Percentiles rank a stretch among this genome's conserved stretches.
Evolutionary conservation across 176 grass and related monocot genomes (phyloP).

Genomic region (Pontederia paniculata): DNA sequence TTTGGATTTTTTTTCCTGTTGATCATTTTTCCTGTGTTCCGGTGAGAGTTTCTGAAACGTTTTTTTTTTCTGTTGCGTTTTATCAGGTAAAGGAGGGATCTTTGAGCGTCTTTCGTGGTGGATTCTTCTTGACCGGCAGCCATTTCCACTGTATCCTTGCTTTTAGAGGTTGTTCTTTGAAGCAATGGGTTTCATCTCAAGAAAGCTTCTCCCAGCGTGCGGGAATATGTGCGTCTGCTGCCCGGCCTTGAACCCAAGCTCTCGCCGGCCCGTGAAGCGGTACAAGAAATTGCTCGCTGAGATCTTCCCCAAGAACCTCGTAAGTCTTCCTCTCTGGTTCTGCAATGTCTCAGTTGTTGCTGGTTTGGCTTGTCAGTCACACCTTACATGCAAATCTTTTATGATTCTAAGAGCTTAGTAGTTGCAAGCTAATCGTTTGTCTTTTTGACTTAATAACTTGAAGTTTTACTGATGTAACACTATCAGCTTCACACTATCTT

Average conservation of each 20-base stretch:
- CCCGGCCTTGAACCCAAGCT: conserved; percentile 86
- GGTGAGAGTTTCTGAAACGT: not conserved
- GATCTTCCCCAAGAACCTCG: conserved; percentile 84
- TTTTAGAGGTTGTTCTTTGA: not conserved
- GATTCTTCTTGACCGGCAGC: not conserved
- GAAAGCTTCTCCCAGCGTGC: conserved; percentile 76
- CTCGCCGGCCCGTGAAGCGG: conserved; percentile 82
- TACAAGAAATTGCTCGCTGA: conserved; percentile 99
- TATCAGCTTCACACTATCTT: too few species aligned
- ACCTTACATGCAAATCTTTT: not conserved
- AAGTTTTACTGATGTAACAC: too few species aligned
- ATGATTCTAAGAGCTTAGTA: not conserved
- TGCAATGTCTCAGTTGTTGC: not conserved
- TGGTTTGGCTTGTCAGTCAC: conserved; percentile 1
- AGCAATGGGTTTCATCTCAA: conserved; percentile 71
- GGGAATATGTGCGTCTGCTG: conserved; percentile 97
- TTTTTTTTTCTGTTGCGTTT: not conserved
- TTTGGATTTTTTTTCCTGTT: not conserved
- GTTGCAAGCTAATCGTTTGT: too few species aligned
- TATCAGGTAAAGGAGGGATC: conserved; percentile 7
- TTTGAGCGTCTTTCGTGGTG: not conserved
- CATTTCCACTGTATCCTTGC: not conserved
- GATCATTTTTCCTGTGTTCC: not conserved
- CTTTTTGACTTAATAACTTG: too few species aligned
- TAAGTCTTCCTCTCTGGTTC: conserved; percentile 27